Evolutionary conservation across 345 rosid species (phyloP).

Genomic region (Psidium friedrichsthalianum): DNA sequence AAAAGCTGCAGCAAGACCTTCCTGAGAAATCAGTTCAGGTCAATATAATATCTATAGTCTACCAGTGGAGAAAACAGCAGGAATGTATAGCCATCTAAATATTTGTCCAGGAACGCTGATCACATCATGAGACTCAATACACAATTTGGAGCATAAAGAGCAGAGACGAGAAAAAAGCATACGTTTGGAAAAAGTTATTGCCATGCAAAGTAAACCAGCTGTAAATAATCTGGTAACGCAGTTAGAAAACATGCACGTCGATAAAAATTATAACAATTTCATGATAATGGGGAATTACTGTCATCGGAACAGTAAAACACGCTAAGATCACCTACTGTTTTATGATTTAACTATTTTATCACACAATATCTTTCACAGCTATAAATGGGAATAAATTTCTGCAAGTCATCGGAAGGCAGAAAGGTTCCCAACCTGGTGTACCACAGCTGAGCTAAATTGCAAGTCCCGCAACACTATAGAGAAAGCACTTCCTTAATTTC

Average conservation of each 20-base stretch:
- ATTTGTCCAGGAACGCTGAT: background rate
- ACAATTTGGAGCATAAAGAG: background rate
- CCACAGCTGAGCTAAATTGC: too few species aligned
- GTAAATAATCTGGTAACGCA: background rate
- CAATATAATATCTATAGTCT: background rate
- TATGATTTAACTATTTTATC: background rate
- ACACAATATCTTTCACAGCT: too few species aligned
- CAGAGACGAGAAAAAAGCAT: background rate
- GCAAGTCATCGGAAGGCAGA: too few species aligned
- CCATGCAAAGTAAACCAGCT: background rate
- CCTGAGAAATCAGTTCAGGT: constrained; percentile 23
- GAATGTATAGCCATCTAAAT: background rate
- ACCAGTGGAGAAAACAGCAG: background rate
- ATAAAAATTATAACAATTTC: background rate
- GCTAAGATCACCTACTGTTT: background rate
- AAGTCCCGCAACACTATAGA: too few species aligned
- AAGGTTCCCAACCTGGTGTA: too few species aligned
- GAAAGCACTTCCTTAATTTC: too few species aligned
- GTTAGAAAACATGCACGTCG: background rate
- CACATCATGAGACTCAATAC: background rate
- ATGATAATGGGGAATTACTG: background rate
- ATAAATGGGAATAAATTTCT: too few species aligned
- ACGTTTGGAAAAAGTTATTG: background rate
- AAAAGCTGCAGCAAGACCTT: constrained; percentile 87
- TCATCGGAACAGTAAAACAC: background rate